Evolutionary conservation across 2,329 filamentous ascomycete species (phyloP).

Genomic region (Tolypocladium endophyticum): DNA sequence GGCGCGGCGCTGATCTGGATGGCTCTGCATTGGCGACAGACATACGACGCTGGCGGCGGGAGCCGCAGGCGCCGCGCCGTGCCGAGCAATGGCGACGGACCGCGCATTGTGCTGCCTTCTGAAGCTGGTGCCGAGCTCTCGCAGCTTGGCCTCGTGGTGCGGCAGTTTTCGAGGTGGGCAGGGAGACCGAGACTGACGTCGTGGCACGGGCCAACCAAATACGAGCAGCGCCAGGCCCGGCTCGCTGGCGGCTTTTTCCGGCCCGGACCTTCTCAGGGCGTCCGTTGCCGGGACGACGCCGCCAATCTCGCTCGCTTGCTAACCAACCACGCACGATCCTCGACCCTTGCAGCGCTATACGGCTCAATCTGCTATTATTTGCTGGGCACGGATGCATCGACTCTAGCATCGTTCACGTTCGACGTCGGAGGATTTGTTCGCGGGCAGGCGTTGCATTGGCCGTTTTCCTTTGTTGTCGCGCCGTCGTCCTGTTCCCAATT

Average conservation of each 20-base stretch:
- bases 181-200: not conserved
- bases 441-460: not conserved
- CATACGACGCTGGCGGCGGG: conserved; percentile 20
- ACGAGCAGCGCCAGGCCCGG: not conserved
- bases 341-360: not conserved
- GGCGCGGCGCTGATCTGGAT: conserved; percentile 55
- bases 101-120: conserved; percentile 25
- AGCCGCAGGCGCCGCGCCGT: conserved; percentile 20
- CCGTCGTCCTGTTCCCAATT: conserved; percentile 5
- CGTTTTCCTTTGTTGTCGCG: conserved; percentile 1
- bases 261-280: too few species aligned
- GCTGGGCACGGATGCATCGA: not conserved
- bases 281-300: not conserved
- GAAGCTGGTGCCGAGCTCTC: not conserved
- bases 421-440: not conserved
- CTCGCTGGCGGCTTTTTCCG: conserved; percentile 20
- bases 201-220: not conserved
- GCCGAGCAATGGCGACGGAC: conserved; percentile 27
- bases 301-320: not conserved
- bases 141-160: not conserved
- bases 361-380: not conserved
- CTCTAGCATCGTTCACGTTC: not conserved
- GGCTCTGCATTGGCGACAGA: conserved; percentile 45
- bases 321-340: not conserved
- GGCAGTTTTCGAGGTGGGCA: not conserved